Evolutionary conservation across 2,329 filamentous ascomycete species (phyloP), one percentile per base, ranked within the genome.

Genomic region (Pseudogymnoascus sp.): DNA sequence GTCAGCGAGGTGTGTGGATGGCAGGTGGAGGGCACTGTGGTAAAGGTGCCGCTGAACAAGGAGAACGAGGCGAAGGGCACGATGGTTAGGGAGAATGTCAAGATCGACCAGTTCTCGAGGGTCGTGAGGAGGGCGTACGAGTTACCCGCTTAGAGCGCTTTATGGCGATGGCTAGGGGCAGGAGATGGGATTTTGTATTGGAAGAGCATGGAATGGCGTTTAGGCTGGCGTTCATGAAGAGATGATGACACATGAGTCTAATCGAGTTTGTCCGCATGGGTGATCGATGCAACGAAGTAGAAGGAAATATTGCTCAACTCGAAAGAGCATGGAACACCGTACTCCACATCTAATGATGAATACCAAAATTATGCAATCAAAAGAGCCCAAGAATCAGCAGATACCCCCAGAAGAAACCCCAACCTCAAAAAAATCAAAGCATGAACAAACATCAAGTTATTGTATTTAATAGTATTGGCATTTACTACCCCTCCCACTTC

Each of bases 31-130:
- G 80, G 81, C 31, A 73, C 74, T n/a, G 72, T 78, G 45, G 87
- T 97, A 66, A 84, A 85, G 75, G 84, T 99, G 63, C 94, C 94
- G 62, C 81, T 88, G 72, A 99, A 99, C 80, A 90, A 94, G 73
- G 94, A 99, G 78, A 97, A 97, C 75, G 93, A 97, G 84, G 94
- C 92, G 49, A 91, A 95, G 81, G 94, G 94, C 76, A 89, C 92
- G 41, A 90, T 97, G 75, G 95, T 97, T 72, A 85, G 92, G 71
- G 94, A 99, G 81, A 92, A 94, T 68, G 94, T 99, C 72, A 91
- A 89, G 77, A 88, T 96, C 64, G 90, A 94, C 69, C 91, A 91
- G 80, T 92, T 92, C 76, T 80, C 85, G 61, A 82, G 91, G 69
- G 86, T 96, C 65, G 85, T 96, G 66, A 83, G 89, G 76, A 83